Percentiles rank a stretch among this genome's conserved stretches.
Evolutionary conservation across 2,329 filamentous ascomycete species (phyloP).

Genomic region (Epichloe bromicola): DNA sequence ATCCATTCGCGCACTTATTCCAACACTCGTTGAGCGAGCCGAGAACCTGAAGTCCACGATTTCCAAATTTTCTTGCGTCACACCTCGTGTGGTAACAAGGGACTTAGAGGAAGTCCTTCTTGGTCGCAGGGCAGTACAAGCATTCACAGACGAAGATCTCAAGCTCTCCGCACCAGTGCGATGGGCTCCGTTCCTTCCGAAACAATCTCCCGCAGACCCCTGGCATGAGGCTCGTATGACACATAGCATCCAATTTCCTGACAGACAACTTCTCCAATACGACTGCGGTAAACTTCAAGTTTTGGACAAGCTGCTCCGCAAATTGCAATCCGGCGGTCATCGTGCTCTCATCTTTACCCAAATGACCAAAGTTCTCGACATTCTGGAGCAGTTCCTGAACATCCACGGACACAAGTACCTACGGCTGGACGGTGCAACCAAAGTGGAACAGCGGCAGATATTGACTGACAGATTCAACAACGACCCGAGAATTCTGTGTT

Average conservation of each 20-base stretch:
- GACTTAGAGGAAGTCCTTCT: conserved; percentile 59
- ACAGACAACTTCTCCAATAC: conserved; percentile 90
- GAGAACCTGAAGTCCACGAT: conserved; percentile 61
- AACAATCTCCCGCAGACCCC: conserved; percentile 52
- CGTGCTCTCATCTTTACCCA: conserved; percentile 97
- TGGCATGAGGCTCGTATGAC: conserved; percentile 92
- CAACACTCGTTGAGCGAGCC: conserved; percentile 60
- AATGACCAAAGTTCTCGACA: conserved; percentile 97
- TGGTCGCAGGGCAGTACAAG: conserved; percentile 43
- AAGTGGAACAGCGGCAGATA: conserved; percentile 89
- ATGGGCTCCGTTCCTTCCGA: conserved; percentile 43
- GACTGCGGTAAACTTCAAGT: conserved; percentile 95
- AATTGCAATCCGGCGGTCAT: conserved; percentile 79
- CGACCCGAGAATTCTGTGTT: conserved; percentile 81
- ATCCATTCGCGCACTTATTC: conserved; percentile 53
- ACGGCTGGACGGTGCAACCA: conserved; percentile 89
- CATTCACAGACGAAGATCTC: conserved; percentile 43
- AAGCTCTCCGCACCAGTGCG: conserved; percentile 42
- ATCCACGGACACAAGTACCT: conserved; percentile 97
- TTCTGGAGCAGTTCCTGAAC: conserved; percentile 93
- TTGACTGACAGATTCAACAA: conserved; percentile 95
- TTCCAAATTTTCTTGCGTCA: conserved; percentile 83
- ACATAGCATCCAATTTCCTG: conserved; percentile 89
- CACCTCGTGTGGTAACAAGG: conserved; percentile 72
- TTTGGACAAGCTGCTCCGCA: conserved; percentile 72